These are phyloP conservation scores for Knoxia roxburghii DNA, from an alignment of 257 asterid genomes.

Conservation along the genomic window DNA sequence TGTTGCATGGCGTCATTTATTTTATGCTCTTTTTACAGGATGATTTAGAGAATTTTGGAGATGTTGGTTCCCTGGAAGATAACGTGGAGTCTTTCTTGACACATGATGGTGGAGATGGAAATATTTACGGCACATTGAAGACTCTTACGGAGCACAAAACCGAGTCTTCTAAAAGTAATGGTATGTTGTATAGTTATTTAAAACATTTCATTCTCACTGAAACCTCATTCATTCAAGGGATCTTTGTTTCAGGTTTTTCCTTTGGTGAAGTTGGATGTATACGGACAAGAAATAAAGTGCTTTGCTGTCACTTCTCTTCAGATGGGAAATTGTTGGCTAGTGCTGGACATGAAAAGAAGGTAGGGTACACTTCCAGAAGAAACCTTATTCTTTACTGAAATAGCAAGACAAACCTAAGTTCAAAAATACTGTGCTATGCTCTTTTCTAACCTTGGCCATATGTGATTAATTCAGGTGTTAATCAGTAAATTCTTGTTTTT, in stretches of 20 bases:
- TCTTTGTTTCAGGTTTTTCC: conserved; percentile 35
- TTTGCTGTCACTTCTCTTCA: conserved; percentile 93
- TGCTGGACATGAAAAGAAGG: conserved; percentile 98
- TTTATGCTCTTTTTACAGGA: conserved; percentile 43
- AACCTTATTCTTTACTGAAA: not conserved
- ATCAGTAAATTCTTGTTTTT: conserved; percentile 7
- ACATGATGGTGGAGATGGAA: conserved; percentile 89
- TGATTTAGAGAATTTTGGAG: conserved; percentile 89
- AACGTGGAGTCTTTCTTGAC: conserved; percentile 89
- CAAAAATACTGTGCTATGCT: not conserved
- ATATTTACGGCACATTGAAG: conserved; percentile 51
- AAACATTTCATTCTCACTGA: not conserved
- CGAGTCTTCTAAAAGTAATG: conserved; percentile 67
- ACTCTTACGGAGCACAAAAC: conserved; percentile 33
- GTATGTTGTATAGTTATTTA: conserved; percentile 2
- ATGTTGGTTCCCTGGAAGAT: conserved; percentile 85
- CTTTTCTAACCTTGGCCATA: no score
- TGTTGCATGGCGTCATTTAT: not conserved
- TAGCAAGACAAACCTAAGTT: not conserved
- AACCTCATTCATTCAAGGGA: not conserved
- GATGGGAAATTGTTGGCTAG: conserved; percentile 96
- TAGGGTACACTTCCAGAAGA: conserved; percentile 17
- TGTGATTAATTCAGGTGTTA: no score
- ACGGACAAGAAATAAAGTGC: conserved; percentile 83
- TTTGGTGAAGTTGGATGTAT: conserved; percentile 89